Evolutionary conservation across 768 basidiomycete species (phyloP).

Genomic region (Neoboletus magnificus): DNA sequence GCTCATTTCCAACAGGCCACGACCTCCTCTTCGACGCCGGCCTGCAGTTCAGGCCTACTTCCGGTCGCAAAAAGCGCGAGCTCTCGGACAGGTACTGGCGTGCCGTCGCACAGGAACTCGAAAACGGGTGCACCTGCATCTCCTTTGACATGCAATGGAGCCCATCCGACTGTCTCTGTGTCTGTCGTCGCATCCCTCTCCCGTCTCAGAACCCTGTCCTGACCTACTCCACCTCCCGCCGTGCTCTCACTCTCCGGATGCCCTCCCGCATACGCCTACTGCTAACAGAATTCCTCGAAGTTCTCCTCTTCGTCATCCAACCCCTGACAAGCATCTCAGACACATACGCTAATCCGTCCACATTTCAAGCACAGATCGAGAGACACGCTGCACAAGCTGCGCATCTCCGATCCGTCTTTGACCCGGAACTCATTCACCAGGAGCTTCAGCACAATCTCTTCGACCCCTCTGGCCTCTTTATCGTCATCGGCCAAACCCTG

Average conservation of each 20-base stretch:
- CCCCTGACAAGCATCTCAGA: slow-evolving; percentile 64
- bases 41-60: slow-evolving; percentile 76
- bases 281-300: slow-evolving; percentile 73
- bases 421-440: slow-evolving; percentile 78
- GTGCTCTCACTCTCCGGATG: slow-evolving; percentile 58
- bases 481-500: slow-evolving; percentile 73
- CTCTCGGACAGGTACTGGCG: slow-evolving; percentile 82
- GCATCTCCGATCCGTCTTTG: slow-evolving; percentile 71
- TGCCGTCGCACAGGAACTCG: slow-evolving; percentile 74
- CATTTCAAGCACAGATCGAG: slow-evolving; percentile 56
- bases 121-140: slow-evolving; percentile 79
- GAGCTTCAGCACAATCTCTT: slow-evolving; percentile 75
- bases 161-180: slow-evolving; percentile 54
- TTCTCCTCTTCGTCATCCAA: slow-evolving; percentile 80
- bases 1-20: slow-evolving; percentile 52
- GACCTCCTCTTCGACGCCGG: slow-evolving; percentile 87
- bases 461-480: slow-evolving; percentile 76
- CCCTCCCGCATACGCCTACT: slow-evolving; percentile 70
- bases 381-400: slow-evolving; percentile 62
- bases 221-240: slow-evolving; percentile 42
- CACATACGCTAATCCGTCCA: slow-evolving; percentile 56
- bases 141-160: slow-evolving; percentile 63
- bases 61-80: slow-evolving; percentile 68
- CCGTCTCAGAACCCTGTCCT: slow-evolving; percentile 41
- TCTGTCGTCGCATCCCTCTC: slow-evolving; percentile 45